phyloP scores from a whole-genome alignment of 345 rosid genomes.

The Adansonia digitata region DNA sequence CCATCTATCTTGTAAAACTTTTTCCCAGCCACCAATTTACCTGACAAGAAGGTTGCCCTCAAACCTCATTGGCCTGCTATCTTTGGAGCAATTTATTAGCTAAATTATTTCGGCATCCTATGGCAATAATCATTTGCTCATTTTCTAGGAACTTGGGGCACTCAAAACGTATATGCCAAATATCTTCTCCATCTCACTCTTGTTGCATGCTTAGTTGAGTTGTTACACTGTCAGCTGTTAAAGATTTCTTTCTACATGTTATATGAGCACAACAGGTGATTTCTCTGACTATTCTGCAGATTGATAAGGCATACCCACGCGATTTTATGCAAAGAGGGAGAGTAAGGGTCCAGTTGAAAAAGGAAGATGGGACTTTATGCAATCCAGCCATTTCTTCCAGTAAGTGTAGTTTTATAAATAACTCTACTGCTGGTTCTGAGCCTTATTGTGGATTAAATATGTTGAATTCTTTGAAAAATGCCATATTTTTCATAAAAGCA shows the following conservation, averaged over 20 bases:
- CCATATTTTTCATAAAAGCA: not conserved
- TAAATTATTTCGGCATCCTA: not conserved
- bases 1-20: not conserved
- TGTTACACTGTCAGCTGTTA: not conserved
- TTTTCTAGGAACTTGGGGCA: not conserved
- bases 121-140: not conserved
- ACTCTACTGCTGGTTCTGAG: not conserved
- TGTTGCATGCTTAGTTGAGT: not conserved
- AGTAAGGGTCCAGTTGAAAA: conserved; percentile 75
- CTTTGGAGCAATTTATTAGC: not conserved
- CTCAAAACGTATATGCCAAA: not conserved
- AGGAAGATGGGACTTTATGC: conserved; percentile 72
- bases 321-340: conserved; percentile 97
- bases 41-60: not conserved
- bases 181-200: not conserved
- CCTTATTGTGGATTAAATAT: not conserved
- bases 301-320: conserved; percentile 89
- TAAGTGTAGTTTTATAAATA: conserved; percentile 26
- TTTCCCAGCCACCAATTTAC: not conserved
- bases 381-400: conserved; percentile 83
- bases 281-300: conserved; percentile 30
- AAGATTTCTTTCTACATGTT: not conserved
- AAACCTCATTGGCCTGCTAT: not conserved
- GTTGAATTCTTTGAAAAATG: not conserved
- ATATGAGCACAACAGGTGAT: not conserved